phyloP scores from a whole-genome alignment of 2,329 filamentous ascomycete genomes.

The Fusarium domesticum region DNA sequence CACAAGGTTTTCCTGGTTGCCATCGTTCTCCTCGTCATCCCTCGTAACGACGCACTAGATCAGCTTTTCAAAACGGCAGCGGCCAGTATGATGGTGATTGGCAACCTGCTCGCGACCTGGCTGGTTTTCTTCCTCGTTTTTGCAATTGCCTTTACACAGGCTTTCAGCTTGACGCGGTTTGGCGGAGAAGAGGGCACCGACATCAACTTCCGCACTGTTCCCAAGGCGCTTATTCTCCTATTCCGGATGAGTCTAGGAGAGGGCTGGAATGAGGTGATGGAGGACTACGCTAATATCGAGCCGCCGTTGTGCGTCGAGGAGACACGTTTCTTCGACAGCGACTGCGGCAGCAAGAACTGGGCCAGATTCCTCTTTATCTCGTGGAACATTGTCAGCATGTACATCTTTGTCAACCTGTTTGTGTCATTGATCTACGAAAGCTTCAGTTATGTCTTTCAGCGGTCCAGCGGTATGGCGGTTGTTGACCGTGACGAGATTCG shows the following conservation, averaged over 20 bases:
- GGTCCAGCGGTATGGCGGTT: constrained; percentile 85
- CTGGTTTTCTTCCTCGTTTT: constrained; percentile 95
- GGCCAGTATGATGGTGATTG: constrained; percentile 84
- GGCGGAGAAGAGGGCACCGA: constrained; percentile 69
- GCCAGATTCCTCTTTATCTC: constrained; percentile 85
- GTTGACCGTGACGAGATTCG: constrained; percentile 92
- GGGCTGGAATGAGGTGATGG: constrained; percentile 96
- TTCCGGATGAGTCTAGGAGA: constrained; percentile 93
- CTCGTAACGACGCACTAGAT: constrained; percentile 92
- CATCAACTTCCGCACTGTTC: constrained; percentile 89
- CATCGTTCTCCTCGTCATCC: constrained; percentile 85
- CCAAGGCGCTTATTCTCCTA: constrained; percentile 87
- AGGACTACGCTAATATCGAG: constrained; percentile 80
- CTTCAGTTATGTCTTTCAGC: constrained; percentile 98
- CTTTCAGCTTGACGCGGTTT: constrained; percentile 92
- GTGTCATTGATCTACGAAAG: constrained; percentile 99
- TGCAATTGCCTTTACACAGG: constrained; percentile 92
- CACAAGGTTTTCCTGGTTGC: constrained; percentile 95
- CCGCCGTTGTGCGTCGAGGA: constrained; percentile 77
- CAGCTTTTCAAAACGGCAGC: constrained; percentile 98
- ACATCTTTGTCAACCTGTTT: constrained; percentile 97
- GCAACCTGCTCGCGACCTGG: constrained; percentile 93
- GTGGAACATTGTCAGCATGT: constrained; percentile 99
- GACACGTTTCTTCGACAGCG: constrained; percentile 74
- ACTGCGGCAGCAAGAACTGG: constrained; percentile 90